Evolutionary conservation across 495 filamentous ascomycete genomes (phyloP), one percentile per base, ranked within the genome.

Genomic region (Jackrogersella minutella): DNA sequence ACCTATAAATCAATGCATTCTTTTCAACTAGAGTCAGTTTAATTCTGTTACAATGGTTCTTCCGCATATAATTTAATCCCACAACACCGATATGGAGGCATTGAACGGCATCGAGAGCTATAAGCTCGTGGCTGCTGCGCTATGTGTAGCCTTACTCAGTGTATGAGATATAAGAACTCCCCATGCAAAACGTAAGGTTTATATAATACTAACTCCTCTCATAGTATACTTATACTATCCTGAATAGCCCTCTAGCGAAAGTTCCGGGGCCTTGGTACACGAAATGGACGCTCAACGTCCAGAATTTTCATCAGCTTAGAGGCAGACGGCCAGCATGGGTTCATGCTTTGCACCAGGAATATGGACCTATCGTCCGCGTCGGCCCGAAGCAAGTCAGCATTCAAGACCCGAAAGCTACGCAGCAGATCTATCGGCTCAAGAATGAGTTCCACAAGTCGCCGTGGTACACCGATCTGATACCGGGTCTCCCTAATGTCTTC

Each of bases 321-420:
- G 80, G 79, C 3, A 50, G 57, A 8, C 57, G 62, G 11, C 72
- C 78, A 4, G 41, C 50, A 43, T 83, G 79, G 54, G 67, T 83
- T 26, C 79, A 83, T n/a, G 3, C 19, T 0, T 70, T 84, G 3
- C 81, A 84, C 56, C 47, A 76, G 46, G 62, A 76, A 74, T 82
- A 82, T 60, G 80, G 80, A 16, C 75, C 80, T 3, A 62, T 82
- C 26, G 80, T 84, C 16, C 81, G 82, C 7, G 68, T 78, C 14
- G 64, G 66, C 22, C 78, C 78, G 3, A 51, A 52, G 3, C 71
- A 77, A 28, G 68, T 83, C 37, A 78, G 78, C 41, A 71, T 84
- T 22, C 72, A 74, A 54, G 78, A 82, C 37, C 41, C 69, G 1
- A 30, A 49, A 5, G 72, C 72, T 5, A 78, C 70, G 5, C 76